These are phyloP conservation scores for Asterionellopsis glacialis DNA, from an alignment of 108 stramenopile species.

Conservation along the genomic window DNA sequence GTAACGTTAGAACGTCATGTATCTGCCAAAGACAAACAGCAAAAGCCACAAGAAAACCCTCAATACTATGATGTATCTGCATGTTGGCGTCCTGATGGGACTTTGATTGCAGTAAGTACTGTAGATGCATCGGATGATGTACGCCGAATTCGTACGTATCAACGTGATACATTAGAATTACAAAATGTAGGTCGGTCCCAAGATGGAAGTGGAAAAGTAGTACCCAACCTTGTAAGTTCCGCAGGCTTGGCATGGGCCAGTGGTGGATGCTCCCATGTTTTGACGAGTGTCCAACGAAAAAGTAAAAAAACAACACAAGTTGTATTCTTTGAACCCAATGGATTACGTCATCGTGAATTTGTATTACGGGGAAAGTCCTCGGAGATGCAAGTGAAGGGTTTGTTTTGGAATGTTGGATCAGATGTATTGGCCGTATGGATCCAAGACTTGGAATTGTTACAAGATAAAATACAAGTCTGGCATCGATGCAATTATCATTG, in stretches of 20 bases:
- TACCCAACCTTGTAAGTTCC: constrained; percentile 50
- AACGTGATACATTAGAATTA: constrained; percentile 51
- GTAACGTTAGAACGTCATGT: constrained; percentile 44
- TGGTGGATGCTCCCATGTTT: constrained; percentile 67
- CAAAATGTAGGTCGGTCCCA: constrained; percentile 69
- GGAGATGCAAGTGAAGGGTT: constrained; percentile 21
- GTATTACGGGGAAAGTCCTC: constrained; percentile 22
- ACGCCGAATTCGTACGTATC: constrained; percentile 64
- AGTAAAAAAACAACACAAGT: constrained; percentile 59
- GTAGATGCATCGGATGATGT: constrained; percentile 49
- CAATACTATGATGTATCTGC: constrained; percentile 43
- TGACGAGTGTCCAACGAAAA: constrained; percentile 65
- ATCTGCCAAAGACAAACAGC: constrained; percentile 16
- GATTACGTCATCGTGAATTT: constrained; percentile 80
- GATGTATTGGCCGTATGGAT: constrained; percentile 68
- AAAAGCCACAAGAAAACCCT: background rate
- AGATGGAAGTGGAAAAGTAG: constrained; percentile 77
- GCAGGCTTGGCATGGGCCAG: constrained; percentile 72
- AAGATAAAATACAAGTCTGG: constrained; percentile 76
- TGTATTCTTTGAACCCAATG: constrained; percentile 88
- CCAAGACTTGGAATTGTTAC: constrained; percentile 29
- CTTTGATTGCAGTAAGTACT: constrained; percentile 59
- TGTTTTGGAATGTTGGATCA: constrained; percentile 68
- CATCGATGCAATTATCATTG: constrained; percentile 88
- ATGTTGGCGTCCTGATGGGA: constrained; percentile 75